phyloP scores from a whole-genome alignment of 2,329 filamentous ascomycete genomes.

The Sporothrix curviconia region DNA sequence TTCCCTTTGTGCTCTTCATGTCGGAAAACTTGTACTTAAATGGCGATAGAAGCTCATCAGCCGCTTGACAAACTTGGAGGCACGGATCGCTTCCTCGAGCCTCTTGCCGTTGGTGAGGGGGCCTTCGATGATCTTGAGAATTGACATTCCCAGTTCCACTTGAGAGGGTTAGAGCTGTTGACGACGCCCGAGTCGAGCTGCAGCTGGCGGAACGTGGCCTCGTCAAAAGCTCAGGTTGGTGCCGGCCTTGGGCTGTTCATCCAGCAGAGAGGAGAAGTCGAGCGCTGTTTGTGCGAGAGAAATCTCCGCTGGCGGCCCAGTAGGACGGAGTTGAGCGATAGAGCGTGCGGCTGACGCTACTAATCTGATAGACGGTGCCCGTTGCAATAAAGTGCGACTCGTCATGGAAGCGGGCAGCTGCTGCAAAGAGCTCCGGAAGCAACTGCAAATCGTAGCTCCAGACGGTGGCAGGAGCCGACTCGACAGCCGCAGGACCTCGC shows the following conservation, averaged over 20 bases:
- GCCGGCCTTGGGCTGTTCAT: slow-evolving; percentile 50
- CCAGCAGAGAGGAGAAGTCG: slow-evolving; percentile 41
- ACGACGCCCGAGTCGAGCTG: slow-evolving; percentile 77
- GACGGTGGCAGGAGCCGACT: slow-evolving; percentile 75
- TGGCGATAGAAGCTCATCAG: slow-evolving; percentile 92
- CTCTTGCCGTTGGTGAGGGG: slow-evolving; percentile 86
- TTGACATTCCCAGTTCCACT: slow-evolving; percentile 98
- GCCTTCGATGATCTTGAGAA: slow-evolving; percentile 85
- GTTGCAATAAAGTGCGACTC: slow-evolving; percentile 74
- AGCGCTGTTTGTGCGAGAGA: slow-evolving; percentile 32
- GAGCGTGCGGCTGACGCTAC: slow-evolving; percentile 89
- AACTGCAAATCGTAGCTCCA: slow-evolving; percentile 84
- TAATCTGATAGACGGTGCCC: slow-evolving; percentile 93
- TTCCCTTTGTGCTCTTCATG: slow-evolving; percentile 81
- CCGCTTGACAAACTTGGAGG: slow-evolving; percentile 92
- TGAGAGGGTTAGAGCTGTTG: slow-evolving; percentile 80
- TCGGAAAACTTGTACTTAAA: slow-evolving; percentile 96
- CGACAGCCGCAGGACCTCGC: slow-evolving; percentile 83
- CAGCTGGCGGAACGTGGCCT: slow-evolving; percentile 57
- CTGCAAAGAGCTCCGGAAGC: slow-evolving; percentile 75
- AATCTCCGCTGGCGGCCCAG: slow-evolving; percentile 30
- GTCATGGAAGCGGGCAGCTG: slow-evolving; percentile 64
- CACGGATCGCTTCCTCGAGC: slow-evolving; percentile 87
- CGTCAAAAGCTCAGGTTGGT: slow-evolving; percentile 47
- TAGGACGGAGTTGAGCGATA: slow-evolving; percentile 65